A percentile compares a stretch with the other conserved stretches of the same genome.
phyloP scores from a whole-genome alignment of 495 filamentous ascomycete species.

The Penicillium dipodomyicola region DNA sequence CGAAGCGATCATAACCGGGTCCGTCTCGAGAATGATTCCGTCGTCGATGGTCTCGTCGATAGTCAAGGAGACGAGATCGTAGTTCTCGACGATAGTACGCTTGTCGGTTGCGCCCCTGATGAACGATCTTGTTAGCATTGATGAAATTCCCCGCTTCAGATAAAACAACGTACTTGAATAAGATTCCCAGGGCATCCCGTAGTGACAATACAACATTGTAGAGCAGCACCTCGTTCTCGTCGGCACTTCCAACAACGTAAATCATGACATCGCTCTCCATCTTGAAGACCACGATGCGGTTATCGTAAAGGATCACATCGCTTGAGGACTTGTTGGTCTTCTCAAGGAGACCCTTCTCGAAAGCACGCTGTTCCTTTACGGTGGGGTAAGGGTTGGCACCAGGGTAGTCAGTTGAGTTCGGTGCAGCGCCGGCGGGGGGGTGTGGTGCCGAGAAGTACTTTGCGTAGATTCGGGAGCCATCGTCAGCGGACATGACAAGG shows the following conservation, averaged over 20 bases:
- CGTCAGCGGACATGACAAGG: constrained; percentile 83
- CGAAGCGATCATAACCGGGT: constrained; percentile 87
- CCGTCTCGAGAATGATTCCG: constrained; percentile 94
- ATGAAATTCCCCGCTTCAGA: not conserved
- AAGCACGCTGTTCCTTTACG: constrained; percentile 86
- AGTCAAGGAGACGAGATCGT: constrained; percentile 85
- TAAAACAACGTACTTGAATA: constrained; percentile 78
- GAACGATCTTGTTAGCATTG: constrained; percentile 2
- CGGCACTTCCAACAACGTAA: constrained; percentile 86
- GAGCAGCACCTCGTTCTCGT: constrained; percentile 95
- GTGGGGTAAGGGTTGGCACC: constrained; percentile 81
- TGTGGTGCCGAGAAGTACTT: constrained; percentile 96
- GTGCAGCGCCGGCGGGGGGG: constrained; percentile 55
- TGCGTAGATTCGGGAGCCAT: constrained; percentile 84
- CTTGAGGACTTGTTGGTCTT: constrained; percentile 95
- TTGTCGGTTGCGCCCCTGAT: constrained; percentile 88
- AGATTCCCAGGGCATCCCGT: constrained; percentile 81
- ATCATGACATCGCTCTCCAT: constrained; percentile 96
- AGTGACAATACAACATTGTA: constrained; percentile 90
- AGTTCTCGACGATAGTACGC: constrained; percentile 96
- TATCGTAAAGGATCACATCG: constrained; percentile 96
- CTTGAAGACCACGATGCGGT: constrained; percentile 94
- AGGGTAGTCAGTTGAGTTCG: constrained; percentile 54
- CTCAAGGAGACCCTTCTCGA: constrained; percentile 92
- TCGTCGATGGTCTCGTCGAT: constrained; percentile 97